Conservation (phyloP, 164 flowering plant genomes). For the Vitis labrusca region DNA sequence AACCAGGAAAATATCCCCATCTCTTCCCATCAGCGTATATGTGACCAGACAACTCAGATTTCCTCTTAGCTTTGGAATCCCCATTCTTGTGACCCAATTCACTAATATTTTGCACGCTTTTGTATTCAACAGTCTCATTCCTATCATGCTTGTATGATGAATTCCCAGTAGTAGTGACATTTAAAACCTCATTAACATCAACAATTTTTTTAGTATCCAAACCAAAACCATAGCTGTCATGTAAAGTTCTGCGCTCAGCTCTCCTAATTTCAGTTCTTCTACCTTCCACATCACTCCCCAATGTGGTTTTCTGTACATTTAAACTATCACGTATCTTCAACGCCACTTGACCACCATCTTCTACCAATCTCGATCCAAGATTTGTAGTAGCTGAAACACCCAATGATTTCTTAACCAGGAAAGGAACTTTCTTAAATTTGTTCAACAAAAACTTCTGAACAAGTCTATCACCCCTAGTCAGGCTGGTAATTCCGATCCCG, state of each 20-base stretch:
- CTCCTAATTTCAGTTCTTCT: slow-evolving; percentile 28
- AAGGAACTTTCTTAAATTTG: slow-evolving; percentile 54
- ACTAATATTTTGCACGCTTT: background rate
- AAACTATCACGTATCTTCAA: slow-evolving; percentile 4
- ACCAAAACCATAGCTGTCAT: slow-evolving; percentile 21
- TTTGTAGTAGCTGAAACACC: slow-evolving; percentile 8
- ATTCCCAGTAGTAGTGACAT: slow-evolving; percentile 4
- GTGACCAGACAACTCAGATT: slow-evolving; percentile 33
- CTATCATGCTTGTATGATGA: background rate
- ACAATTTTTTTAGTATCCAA: slow-evolving; percentile 1
- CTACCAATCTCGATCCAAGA: background rate
- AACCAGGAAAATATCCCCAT: slow-evolving; percentile 92
- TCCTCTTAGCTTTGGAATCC: slow-evolving; percentile 7
- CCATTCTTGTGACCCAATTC: background rate
- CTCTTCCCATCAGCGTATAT: slow-evolving; percentile 74
- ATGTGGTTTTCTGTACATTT: background rate
- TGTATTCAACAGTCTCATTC: background rate
- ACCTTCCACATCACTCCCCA: background rate
- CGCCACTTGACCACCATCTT: background rate
- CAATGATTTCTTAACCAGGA: slow-evolving; percentile 42
- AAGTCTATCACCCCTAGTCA: slow-evolving; percentile 76
- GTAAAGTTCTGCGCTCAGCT: slow-evolving; percentile 39
- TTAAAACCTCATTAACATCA: background rate
- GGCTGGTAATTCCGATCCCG: slow-evolving; percentile 55
- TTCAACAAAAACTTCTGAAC: slow-evolving; percentile 53